Percentiles rank a stretch among this genome's conserved stretches.
Conservation (phyloP, 495 filamentous ascomycete genomes). For the Parathielavia appendiculata region DNA sequence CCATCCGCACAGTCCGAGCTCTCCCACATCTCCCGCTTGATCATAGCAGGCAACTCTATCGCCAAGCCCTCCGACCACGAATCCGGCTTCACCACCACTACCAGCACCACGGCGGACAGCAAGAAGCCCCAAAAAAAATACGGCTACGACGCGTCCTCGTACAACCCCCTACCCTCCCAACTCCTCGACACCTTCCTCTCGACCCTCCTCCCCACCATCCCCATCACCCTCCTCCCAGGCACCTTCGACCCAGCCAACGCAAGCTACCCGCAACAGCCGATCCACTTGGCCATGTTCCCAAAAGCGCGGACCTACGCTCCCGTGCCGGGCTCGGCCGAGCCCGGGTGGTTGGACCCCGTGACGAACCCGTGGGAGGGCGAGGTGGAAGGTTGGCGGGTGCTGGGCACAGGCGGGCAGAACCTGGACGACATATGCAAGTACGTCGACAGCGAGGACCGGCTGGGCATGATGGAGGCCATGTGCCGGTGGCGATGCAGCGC, state of each 20-base stretch:
- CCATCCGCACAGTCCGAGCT: constrained; percentile 51
- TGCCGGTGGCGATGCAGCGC: constrained; percentile 85
- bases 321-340: constrained; percentile 29
- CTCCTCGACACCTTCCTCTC: constrained; percentile 80
- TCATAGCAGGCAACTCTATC: constrained; percentile 90
- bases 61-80: constrained; percentile 26
- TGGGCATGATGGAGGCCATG: constrained; percentile 88
- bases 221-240: constrained; percentile 75
- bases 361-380: constrained; percentile 93
- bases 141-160: constrained; percentile 83
- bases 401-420: constrained; percentile 85
- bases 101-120: constrained; percentile 27
- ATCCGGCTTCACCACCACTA: background rate
- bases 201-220: constrained; percentile 71
- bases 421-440: constrained; percentile 93
- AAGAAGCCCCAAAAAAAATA: constrained; percentile 66
- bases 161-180: constrained; percentile 77
- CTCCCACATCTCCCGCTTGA: constrained; percentile 70
- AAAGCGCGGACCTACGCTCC: constrained; percentile 58
- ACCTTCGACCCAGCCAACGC: constrained; percentile 73
- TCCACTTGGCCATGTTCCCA: constrained; percentile 79
- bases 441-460: constrained; percentile 63
- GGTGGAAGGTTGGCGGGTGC: constrained; percentile 77
- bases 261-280: constrained; percentile 72
- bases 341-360: constrained; percentile 78